These are phyloP conservation scores for Phytophthora tentaculata DNA, from an alignment of 352 stramenopile species.

Conservation along the genomic window DNA sequence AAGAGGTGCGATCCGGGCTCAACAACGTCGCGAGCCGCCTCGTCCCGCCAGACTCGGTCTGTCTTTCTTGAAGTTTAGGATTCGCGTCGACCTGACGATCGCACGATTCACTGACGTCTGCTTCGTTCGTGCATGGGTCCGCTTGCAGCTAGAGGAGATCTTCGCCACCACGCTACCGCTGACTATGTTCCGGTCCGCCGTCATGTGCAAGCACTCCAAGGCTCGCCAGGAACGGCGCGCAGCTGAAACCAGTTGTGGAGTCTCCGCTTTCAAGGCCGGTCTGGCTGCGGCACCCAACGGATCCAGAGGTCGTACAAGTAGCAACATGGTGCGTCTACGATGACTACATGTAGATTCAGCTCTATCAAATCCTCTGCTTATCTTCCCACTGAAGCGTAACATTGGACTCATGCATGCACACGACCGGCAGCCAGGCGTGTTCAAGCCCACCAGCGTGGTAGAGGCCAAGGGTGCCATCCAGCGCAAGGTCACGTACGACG, in stretches of 20 bases:
- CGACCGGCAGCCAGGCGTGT: constrained; percentile 37
- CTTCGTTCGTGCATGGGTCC: constrained; percentile 8
- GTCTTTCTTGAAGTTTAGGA: constrained; percentile 31
- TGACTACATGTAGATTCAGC: background rate
- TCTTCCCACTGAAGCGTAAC: background rate
- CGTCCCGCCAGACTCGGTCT: constrained; percentile 59
- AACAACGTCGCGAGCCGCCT: constrained; percentile 59
- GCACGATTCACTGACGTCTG: constrained; percentile 32
- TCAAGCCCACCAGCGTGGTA: constrained; percentile 53
- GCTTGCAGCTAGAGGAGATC: constrained; percentile 58
- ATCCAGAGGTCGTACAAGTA: constrained; percentile 3
- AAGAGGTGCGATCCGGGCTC: constrained; percentile 24
- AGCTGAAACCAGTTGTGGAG: background rate
- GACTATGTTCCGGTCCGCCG: constrained; percentile 57
- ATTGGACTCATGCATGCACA: constrained; percentile 9
- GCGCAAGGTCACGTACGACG: constrained; percentile 60
- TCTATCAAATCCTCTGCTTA: constrained; percentile 8
- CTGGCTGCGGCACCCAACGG: background rate
- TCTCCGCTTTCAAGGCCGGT: constrained; percentile 9
- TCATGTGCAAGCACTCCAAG: constrained; percentile 76
- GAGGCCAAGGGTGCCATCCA: constrained; percentile 69
- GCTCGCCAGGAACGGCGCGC: constrained; percentile 36
- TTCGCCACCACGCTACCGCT: constrained; percentile 64
- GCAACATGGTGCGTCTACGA: constrained; percentile 20
- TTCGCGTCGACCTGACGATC: constrained; percentile 36